phyloP scores from a whole-genome alignment of 176 grass and related monocot genomes.

The Juncus inflexus region DNA sequence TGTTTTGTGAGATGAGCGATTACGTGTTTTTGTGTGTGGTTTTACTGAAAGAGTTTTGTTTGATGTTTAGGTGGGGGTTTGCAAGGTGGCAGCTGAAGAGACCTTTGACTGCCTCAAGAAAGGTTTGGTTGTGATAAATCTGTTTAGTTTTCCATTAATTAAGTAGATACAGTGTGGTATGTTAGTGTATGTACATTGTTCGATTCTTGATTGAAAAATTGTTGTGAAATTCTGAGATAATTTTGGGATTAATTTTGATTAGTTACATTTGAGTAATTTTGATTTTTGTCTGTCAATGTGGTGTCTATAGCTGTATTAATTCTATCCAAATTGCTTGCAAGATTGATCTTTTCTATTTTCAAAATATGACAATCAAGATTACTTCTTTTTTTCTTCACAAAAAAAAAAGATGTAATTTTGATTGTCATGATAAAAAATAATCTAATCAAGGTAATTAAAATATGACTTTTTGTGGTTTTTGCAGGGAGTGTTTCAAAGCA shows the following conservation, averaged over 20 bases:
- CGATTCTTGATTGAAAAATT: too few species aligned
- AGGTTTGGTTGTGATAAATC: constrained; percentile 32
- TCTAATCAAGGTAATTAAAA: not conserved
- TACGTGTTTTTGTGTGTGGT: not conserved
- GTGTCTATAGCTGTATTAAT: not conserved
- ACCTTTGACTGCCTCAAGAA: constrained; percentile 62
- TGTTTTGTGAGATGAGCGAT: not conserved
- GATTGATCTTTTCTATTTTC: too few species aligned
- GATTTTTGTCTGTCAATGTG: too few species aligned
- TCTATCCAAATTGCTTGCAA: not conserved
- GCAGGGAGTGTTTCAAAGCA: constrained; percentile 52
- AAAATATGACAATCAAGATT: too few species aligned
- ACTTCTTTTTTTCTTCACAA: too few species aligned
- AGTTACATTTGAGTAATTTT: too few species aligned
- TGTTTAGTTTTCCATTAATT: not conserved
- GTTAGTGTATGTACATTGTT: not conserved
- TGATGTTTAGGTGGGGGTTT: constrained; percentile 51
- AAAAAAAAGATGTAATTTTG: too few species aligned
- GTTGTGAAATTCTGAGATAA: too few species aligned
- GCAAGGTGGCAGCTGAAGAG: constrained; percentile 75
- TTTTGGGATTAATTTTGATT: too few species aligned
- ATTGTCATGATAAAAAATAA: too few species aligned
- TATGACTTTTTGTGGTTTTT: constrained; percentile 9
- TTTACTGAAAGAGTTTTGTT: not conserved
- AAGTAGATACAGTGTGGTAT: not conserved